Percentiles rank a stretch among this genome's conserved stretches.
phyloP scores from a whole-genome alignment of 371 early-diverging fungal species.

The Circinella minor region DNA sequence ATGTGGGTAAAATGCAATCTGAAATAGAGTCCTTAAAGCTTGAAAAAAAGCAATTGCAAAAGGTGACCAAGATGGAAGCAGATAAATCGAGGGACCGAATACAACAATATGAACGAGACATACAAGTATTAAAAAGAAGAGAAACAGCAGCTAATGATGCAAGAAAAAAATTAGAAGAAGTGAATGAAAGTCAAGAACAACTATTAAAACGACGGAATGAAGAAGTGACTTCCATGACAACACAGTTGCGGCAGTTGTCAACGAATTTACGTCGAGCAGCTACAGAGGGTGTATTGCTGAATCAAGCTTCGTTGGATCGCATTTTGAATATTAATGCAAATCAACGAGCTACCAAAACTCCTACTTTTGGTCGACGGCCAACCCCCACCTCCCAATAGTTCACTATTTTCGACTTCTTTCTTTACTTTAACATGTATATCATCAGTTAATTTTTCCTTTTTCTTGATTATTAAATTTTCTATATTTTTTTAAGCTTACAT shows the following conservation, averaged over 20 bases:
- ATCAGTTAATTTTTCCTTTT: background rate
- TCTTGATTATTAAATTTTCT: background rate
- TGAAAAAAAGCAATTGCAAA: conserved; percentile 77
- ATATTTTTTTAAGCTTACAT: too few relatives aligned
- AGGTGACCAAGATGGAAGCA: conserved; percentile 65
- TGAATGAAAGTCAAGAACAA: conserved; percentile 60
- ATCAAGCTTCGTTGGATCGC: conserved; percentile 35
- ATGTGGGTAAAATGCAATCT: conserved; percentile 38
- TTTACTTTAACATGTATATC: background rate
- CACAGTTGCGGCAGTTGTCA: conserved; percentile 37
- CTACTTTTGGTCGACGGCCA: background rate
- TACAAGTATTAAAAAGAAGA: conserved; percentile 64
- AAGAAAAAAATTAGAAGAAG: conserved; percentile 69
- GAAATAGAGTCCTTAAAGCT: conserved; percentile 60
- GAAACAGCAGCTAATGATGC: conserved; percentile 47
- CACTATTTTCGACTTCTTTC: too few relatives aligned
- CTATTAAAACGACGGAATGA: conserved; percentile 47
- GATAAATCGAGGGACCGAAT: conserved; percentile 63
- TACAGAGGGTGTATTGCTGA: conserved; percentile 38
- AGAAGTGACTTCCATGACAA: conserved; percentile 38
- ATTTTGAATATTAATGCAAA: conserved; percentile 12
- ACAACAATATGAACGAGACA: conserved; percentile 62
- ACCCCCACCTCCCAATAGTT: background rate
- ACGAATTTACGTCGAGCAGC: conserved; percentile 35
- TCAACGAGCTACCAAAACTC: background rate